Evolutionary conservation across 2,329 filamentous ascomycete species (phyloP), one percentile per base, ranked within the genome.

Genomic region (Exophiala lecanii-corni): DNA sequence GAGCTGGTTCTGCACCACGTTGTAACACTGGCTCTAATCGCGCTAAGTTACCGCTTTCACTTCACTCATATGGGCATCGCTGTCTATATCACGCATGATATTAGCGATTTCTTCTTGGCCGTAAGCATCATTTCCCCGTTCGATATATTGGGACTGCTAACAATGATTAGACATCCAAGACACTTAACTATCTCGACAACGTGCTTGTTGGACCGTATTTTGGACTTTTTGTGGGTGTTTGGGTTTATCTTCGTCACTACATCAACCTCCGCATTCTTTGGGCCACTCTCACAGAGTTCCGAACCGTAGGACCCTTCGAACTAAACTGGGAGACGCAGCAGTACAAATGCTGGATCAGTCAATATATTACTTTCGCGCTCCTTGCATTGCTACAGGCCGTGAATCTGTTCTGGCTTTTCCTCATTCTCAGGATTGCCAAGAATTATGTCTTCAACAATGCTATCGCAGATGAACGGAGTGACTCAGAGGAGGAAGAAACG

Each of bases 21-120:
- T 55, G 82, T 94, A 59, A 89, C 85, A 26, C 70, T 94, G 42
- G 68, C 79, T 15, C 74, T 94, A 56, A 94, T 94, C 53, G 81
- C 68, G 51, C 70, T 88, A 57, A 89, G 84, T 70, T 94, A 94
- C 70, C 79, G 86, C 51, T 94, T 92, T 71, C 88, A 94, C 67
- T 94, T 94, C 64, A 89, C 86, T 19, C 89, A 91, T 66, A 91
- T 94, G 63, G 88, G 88, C 13, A 69, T 94, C 42, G 84, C 86
- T 16, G 86, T 94, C 25, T 94, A 92, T 67, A 85, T 89, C 45
- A 92, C 88, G 16, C 86, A 91, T 66, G 88, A 94, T 61, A 86
- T 94, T 50, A 86, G 81, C 52, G 88, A 94, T 64, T 92, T 94
- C 69, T 94, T 94, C 76, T 75, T 94, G 20, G 88, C 88, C 20